Conservation (phyloP, 1,284 basidiomycete genomes). For the Trichosporon ovoides region DNA sequence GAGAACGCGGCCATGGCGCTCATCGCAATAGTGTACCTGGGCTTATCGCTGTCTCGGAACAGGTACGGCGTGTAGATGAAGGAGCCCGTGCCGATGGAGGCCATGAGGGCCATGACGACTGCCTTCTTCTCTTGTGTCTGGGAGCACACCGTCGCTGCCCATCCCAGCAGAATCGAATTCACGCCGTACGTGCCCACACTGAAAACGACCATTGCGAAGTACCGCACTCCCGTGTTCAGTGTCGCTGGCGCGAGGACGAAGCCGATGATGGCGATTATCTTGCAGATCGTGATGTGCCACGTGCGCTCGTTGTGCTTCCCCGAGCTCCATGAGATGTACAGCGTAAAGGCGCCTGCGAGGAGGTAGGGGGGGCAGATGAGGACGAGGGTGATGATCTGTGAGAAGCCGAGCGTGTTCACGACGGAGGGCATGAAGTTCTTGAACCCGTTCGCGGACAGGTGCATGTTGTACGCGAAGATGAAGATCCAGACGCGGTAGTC, state of each 20-base stretch:
- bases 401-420: constrained; percentile 37
- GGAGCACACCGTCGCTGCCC: constrained; percentile 30
- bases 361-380: constrained; percentile 47
- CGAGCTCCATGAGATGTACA: constrained; percentile 26
- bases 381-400: constrained; percentile 37
- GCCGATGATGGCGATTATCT: constrained; percentile 26
- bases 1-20: constrained; percentile 24
- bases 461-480: constrained; percentile 26
- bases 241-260: constrained; percentile 32
- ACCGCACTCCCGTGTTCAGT: constrained; percentile 31
- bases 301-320: constrained; percentile 28
- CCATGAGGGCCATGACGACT: constrained; percentile 28
- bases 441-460: constrained; percentile 31
- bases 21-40: constrained; percentile 25
- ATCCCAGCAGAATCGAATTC: constrained; percentile 35
- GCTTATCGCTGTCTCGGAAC: constrained; percentile 24
- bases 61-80: constrained; percentile 36
- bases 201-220: constrained; percentile 30
- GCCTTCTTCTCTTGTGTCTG: constrained; percentile 39
- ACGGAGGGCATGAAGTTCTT: constrained; percentile 36
- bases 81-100: constrained; percentile 22
- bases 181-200: constrained; percentile 31
- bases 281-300: constrained; percentile 29
- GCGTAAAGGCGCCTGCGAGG: constrained; percentile 23
- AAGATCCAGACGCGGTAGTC: constrained; percentile 37